Percentiles rank a stretch among this genome's conserved stretches.
These are phyloP conservation scores for Fraxinus xanthoxyloides DNA, from an alignment of 305 asterid genomes.

Conservation along the genomic window DNA sequence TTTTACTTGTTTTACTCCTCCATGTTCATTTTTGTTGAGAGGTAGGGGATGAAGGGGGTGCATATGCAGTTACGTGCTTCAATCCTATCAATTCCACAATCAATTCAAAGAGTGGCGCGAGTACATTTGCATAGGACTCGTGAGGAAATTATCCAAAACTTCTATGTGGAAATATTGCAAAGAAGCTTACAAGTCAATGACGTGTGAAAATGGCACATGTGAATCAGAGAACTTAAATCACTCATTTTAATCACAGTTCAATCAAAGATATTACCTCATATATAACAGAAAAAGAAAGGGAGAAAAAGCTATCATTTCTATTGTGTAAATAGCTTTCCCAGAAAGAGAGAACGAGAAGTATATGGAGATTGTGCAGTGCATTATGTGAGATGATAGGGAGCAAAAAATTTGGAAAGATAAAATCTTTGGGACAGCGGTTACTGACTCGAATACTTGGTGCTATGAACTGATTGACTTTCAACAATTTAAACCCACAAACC, in stretches of 20 bases:
- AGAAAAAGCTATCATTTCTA: background rate
- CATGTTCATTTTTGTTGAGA: background rate
- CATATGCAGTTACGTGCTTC: background rate
- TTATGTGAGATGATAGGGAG: background rate
- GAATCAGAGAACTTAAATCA: background rate
- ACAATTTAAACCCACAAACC: background rate
- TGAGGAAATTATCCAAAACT: background rate
- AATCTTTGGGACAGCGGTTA: background rate
- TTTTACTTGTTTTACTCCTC: background rate
- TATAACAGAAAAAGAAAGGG: background rate
- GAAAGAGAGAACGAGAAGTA: background rate
- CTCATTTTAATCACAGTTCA: background rate
- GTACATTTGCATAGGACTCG: background rate
- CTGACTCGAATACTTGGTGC: background rate
- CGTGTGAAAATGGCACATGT: background rate
- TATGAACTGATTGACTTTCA: background rate
- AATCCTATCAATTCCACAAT: background rate
- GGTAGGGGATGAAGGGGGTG: background rate
- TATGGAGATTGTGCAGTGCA: background rate
- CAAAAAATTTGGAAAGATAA: background rate
- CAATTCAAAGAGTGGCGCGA: background rate
- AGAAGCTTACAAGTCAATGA: background rate
- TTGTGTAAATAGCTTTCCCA: background rate
- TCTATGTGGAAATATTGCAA: background rate
- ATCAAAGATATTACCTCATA: no score